Conservation (phyloP, 768 basidiomycete genomes). For the Termitomyces titanicus region DNA sequence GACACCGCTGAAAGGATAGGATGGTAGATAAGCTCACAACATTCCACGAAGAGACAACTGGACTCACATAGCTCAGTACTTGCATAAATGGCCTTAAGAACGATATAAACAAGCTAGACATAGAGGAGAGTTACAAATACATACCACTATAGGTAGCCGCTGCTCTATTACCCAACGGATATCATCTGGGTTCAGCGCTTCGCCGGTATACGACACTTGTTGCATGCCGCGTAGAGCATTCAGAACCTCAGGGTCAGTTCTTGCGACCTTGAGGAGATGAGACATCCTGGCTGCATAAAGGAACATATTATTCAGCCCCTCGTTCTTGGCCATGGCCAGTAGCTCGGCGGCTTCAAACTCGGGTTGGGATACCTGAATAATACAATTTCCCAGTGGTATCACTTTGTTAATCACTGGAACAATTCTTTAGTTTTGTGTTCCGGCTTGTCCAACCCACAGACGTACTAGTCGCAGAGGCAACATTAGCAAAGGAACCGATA, state of each 20-base stretch:
- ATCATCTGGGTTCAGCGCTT: slow-evolving; percentile 7
- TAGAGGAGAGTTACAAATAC: neutral
- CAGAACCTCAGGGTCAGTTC: neutral
- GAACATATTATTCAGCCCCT: slow-evolving; percentile 8
- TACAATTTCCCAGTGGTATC: neutral
- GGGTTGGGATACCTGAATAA: slow-evolving; percentile 8
- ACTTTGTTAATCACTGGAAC: slow-evolving; percentile 2
- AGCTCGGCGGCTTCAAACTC: slow-evolving; percentile 10
- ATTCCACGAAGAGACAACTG: neutral
- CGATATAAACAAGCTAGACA: neutral
- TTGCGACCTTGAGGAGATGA: slow-evolving; percentile 2
- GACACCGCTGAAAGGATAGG: neutral
- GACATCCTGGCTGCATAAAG: slow-evolving; percentile 2
- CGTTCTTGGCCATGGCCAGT: slow-evolving; percentile 3
- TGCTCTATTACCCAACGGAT: slow-evolving; percentile 4
- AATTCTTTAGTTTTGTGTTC: neutral
- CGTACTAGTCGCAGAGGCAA: slow-evolving; percentile 8
- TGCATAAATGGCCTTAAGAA: slow-evolving; percentile 6
- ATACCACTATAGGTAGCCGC: slow-evolving; percentile 5
- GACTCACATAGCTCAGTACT: slow-evolving; percentile 5
- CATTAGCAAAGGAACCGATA: slow-evolving; percentile 6
- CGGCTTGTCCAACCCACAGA: neutral
- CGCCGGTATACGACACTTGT: slow-evolving; percentile 9
- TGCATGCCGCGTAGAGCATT: slow-evolving; percentile 6
- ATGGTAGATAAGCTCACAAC: too few species aligned